Evolutionary conservation across 2,329 filamentous ascomycete genomes (phyloP).

Genomic region (Cyphellophora attinorum): DNA sequence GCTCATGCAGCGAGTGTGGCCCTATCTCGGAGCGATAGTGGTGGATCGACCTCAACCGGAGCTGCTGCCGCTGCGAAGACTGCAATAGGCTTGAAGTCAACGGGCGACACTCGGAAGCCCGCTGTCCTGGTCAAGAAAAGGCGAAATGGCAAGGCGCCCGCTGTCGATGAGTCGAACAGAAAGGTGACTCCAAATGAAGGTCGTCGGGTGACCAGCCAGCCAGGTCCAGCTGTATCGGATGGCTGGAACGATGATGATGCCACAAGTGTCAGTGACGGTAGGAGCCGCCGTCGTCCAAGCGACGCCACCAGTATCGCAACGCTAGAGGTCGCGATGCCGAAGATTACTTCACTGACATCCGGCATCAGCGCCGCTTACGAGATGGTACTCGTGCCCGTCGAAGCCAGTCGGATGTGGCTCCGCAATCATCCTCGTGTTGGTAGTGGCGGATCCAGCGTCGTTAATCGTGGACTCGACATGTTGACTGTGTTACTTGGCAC

Average conservation of each 20-base stretch:
- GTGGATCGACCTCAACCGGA: neutral
- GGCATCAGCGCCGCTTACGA: conserved; percentile 6
- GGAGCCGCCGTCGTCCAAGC: conserved; percentile 9
- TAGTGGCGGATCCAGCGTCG: conserved; percentile 4
- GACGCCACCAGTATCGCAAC: conserved; percentile 6
- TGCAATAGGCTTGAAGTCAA: conserved; percentile 1
- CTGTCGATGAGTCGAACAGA: neutral
- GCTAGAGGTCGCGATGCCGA: conserved; percentile 7
- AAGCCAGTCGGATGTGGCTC: conserved; percentile 14
- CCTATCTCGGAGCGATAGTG: neutral
- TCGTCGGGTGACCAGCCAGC: conserved; percentile 3
- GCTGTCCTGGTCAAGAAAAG: conserved; percentile 3
- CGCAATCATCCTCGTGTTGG: conserved; percentile 11
- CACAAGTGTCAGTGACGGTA: no score
- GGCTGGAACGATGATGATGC: conserved; percentile 1
- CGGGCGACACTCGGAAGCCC: neutral
- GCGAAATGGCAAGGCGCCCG: conserved; percentile 1
- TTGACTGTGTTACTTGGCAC: conserved; percentile 10
- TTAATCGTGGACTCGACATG: conserved; percentile 14
- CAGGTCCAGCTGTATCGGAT: conserved; percentile 3
- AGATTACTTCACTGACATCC: no score
- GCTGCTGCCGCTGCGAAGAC: conserved; percentile 5
- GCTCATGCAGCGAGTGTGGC: neutral
- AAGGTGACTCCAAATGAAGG: neutral
- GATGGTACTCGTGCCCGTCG: conserved; percentile 9